Evolutionary conservation across 179 eudicot species (phyloP).

Genomic region (Silene vulgaris): DNA sequence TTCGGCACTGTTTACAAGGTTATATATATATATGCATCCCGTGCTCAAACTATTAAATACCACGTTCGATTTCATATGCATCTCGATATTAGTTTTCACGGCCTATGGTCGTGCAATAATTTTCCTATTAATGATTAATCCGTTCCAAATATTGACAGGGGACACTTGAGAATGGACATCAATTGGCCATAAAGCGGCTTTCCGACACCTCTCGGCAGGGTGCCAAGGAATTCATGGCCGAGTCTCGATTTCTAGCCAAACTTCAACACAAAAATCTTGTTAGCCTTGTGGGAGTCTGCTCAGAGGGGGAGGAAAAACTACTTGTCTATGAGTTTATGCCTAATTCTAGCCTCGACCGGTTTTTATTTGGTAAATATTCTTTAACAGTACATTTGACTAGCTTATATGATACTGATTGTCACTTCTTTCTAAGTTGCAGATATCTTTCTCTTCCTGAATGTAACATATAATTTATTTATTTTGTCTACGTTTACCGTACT

Average conservation of each 20-base stretch:
- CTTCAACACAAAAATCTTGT: constrained; percentile 36
- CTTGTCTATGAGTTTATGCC: constrained; percentile 33
- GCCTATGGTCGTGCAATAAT: too few relatives aligned
- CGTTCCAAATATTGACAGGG: constrained; percentile 10
- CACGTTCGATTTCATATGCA: too few relatives aligned
- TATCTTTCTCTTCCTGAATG: neutral
- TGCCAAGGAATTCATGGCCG: constrained; percentile 28
- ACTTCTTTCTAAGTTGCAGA: too few relatives aligned
- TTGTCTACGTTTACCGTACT: neutral
- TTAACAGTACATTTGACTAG: neutral
- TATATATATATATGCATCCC: neutral
- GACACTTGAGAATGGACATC: constrained; percentile 14
- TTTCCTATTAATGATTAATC: too few relatives aligned
- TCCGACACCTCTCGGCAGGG: constrained; percentile 28
- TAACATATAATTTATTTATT: neutral
- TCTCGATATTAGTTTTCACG: too few relatives aligned
- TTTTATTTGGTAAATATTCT: constrained; percentile 21
- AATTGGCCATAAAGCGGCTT: constrained; percentile 29
- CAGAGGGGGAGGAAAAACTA: constrained; percentile 24
- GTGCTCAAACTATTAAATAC: too few relatives aligned
- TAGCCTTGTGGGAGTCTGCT: constrained; percentile 27
- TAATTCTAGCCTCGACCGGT: constrained; percentile 22
- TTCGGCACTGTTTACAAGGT: constrained; percentile 33
- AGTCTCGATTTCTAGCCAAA: constrained; percentile 25
- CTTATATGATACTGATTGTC: too few relatives aligned